phyloP scores from a whole-genome alignment of 208 protist species.

The Acanthamoeba royreba region DNA sequence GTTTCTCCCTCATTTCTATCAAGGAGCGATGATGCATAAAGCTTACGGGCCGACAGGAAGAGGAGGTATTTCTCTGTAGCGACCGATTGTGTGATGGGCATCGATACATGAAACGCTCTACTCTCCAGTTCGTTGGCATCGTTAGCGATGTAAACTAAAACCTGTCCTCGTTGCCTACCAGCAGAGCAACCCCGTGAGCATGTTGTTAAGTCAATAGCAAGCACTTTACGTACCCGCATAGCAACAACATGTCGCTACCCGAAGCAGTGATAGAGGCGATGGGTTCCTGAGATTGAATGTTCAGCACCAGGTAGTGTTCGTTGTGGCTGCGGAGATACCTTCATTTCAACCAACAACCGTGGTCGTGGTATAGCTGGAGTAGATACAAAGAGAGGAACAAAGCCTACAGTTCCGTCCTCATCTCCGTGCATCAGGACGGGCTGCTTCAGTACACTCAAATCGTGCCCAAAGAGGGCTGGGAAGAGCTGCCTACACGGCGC shows the following conservation, averaged over 20 bases:
- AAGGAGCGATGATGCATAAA: not conserved
- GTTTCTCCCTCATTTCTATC: not conserved
- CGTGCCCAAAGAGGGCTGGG: not conserved
- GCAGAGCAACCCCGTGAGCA: not conserved
- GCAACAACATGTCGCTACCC: not conserved
- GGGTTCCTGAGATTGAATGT: no score
- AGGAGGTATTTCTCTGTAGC: not conserved
- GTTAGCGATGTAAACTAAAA: not conserved
- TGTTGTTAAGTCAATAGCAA: not conserved
- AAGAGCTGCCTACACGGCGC: not conserved
- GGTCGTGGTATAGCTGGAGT: not conserved
- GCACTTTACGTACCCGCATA: not conserved
- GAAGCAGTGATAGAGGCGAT: not conserved
- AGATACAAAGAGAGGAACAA: not conserved
- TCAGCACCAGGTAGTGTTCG: no score
- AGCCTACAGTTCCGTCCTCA: not conserved
- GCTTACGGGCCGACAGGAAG: not conserved
- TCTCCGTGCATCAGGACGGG: not conserved
- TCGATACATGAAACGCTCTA: not conserved
- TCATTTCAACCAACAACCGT: not conserved
- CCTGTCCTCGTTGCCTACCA: not conserved
- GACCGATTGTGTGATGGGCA: not conserved
- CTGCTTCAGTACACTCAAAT: not conserved
- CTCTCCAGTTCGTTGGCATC: not conserved
- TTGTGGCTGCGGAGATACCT: not conserved